phyloP scores from a whole-genome alignment of 2,329 filamentous ascomycete genomes.

The Fusarium newnesense region DNA sequence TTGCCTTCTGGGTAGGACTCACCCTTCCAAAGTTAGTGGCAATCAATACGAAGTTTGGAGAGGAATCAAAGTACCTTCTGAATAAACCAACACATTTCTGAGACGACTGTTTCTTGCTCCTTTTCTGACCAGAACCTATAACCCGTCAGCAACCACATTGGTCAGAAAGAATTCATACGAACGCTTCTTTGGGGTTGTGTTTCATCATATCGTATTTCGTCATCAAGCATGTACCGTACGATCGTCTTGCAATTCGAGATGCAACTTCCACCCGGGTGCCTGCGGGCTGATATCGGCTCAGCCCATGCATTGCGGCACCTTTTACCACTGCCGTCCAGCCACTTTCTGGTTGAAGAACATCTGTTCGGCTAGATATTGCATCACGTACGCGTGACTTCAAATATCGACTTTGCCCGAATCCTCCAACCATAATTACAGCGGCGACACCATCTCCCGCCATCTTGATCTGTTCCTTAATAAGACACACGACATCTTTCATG shows the following conservation, averaged over 20 bases:
- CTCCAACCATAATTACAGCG: constrained; percentile 60
- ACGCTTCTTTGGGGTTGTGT: constrained; percentile 52
- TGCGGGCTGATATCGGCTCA: constrained; percentile 46
- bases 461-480: constrained; percentile 54
- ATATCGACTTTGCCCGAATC: constrained; percentile 59
- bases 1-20: constrained; percentile 52
- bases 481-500: constrained; percentile 55
- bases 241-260: constrained; percentile 51
- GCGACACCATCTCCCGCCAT: constrained; percentile 50
- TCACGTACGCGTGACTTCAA: constrained; percentile 54
- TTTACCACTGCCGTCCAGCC: constrained; percentile 63
- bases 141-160: constrained; percentile 22
- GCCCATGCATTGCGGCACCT: constrained; percentile 59
- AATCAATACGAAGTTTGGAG: neutral
- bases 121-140: constrained; percentile 52
- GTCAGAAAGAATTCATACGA: constrained; percentile 15
- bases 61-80: constrained; percentile 46
- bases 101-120: constrained; percentile 50
- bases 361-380: constrained; percentile 48
- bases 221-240: constrained; percentile 51
- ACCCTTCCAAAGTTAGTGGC: constrained; percentile 42
- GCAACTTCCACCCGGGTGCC: constrained; percentile 46
- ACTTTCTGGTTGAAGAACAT: constrained; percentile 60
- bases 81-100: constrained; percentile 55
- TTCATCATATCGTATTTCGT: constrained; percentile 50